Conservation (phyloP, 1,284 basidiomycete genomes). For the Cryptococcus amylolentus region DNA sequence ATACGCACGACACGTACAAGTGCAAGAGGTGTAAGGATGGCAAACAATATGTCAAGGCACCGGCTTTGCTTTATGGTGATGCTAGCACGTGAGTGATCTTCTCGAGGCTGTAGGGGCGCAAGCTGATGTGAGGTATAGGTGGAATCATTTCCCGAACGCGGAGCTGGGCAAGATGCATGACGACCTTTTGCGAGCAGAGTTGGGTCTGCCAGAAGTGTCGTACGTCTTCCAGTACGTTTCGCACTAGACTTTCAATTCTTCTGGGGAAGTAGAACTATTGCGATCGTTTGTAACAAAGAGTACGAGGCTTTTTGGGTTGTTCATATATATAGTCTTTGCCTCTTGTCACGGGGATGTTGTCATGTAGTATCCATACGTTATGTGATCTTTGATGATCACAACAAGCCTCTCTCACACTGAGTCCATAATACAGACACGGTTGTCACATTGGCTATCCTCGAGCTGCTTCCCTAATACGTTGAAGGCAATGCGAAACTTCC, state of each 20-base stretch:
- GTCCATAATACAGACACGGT: too few species aligned
- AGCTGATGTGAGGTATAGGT: constrained; percentile 56
- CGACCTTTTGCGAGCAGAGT: constrained; percentile 87
- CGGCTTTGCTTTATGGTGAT: constrained; percentile 90
- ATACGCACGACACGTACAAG: constrained; percentile 97
- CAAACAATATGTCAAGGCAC: constrained; percentile 75
- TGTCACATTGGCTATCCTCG: too few species aligned
- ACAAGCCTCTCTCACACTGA: too few species aligned
- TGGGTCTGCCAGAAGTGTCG: constrained; percentile 76
- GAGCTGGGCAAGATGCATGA: constrained; percentile 92
- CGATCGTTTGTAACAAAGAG: background rate
- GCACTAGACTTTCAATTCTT: constrained; percentile 20
- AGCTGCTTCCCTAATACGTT: too few species aligned
- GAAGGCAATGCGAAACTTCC: too few species aligned
- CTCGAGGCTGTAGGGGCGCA: background rate
- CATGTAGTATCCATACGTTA: too few species aligned
- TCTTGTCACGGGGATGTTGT: background rate
- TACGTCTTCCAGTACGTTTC: constrained; percentile 86
- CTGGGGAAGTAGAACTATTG: background rate
- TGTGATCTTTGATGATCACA: too few species aligned
- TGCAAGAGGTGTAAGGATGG: constrained; percentile 91
- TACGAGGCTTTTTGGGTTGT: too few species aligned
- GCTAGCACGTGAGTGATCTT: constrained; percentile 78
- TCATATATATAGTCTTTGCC: background rate
- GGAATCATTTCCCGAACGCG: constrained; percentile 93